Evolutionary conservation across 1,284 basidiomycete genomes (phyloP).

Genomic region (Sanghuangporus sanghuang): DNA sequence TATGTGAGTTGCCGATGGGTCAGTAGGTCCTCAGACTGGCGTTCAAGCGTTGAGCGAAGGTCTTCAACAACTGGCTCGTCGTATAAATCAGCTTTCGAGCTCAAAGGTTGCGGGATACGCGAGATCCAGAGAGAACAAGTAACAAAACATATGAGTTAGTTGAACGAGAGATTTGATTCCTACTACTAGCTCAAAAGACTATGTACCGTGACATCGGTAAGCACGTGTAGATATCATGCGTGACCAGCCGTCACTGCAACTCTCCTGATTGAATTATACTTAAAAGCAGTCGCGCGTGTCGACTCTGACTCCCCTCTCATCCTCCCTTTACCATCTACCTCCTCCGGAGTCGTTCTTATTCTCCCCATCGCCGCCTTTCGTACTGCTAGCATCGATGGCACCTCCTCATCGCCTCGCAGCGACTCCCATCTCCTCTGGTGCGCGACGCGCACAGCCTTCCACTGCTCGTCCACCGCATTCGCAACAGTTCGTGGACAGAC

Average conservation of each 20-base stretch:
- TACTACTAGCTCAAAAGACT: not conserved
- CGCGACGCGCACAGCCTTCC: slow-evolving; percentile 7
- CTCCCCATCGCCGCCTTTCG: not conserved
- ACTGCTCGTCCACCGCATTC: slow-evolving; percentile 4
- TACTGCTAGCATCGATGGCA: not conserved
- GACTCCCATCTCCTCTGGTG: not conserved
- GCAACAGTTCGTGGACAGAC: not conserved
- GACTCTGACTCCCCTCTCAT: not conserved
- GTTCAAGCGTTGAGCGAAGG: too few species aligned
- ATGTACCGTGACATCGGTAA: not conserved
- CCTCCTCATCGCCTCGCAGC: not conserved
- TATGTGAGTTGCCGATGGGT: too few species aligned
- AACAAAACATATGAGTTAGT: not conserved
- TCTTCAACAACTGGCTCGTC: too few species aligned
- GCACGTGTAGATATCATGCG: not conserved
- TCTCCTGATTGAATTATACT: not conserved
- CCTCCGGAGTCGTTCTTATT: not conserved
- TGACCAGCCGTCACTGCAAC: not conserved
- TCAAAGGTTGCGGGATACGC: too few species aligned
- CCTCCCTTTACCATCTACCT: not conserved
- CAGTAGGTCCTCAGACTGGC: too few species aligned
- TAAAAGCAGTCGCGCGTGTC: not conserved
- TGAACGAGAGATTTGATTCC: not conserved
- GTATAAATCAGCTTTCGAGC: too few species aligned
- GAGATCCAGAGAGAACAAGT: too few species aligned